These are phyloP conservation scores for Alternaria sp. DNA, from an alignment of 2,329 filamentous ascomycete species.

Conservation along the genomic window DNA sequence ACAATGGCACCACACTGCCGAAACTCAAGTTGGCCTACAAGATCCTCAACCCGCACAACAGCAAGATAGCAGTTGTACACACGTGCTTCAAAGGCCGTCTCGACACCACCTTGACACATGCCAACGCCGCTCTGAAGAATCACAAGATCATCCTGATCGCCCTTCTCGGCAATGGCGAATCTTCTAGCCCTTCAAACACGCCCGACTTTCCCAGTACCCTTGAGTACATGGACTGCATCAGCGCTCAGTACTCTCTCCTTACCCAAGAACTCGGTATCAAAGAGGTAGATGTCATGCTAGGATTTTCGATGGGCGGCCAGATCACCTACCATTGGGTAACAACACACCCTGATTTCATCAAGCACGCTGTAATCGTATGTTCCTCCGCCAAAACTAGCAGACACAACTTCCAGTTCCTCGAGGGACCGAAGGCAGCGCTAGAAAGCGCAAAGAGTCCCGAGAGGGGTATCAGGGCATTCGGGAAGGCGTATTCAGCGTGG, in stretches of 20 bases:
- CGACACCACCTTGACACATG: slow-evolving; percentile 57
- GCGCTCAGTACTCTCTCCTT: slow-evolving; percentile 56
- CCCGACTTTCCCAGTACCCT: slow-evolving; percentile 54
- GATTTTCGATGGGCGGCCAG: slow-evolving; percentile 65
- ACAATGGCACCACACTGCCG: slow-evolving; percentile 23
- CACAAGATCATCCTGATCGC: slow-evolving; percentile 61
- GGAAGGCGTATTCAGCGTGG: slow-evolving; percentile 50
- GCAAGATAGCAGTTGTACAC: slow-evolving; percentile 52
- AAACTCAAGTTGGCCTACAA: slow-evolving; percentile 28
- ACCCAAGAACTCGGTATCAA: slow-evolving; percentile 51
- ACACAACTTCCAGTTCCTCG: slow-evolving; percentile 64
- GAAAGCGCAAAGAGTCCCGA: slow-evolving; percentile 51
- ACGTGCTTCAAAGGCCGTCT: slow-evolving; percentile 64
- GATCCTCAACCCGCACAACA: slow-evolving; percentile 30
- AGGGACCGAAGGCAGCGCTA: slow-evolving; percentile 60
- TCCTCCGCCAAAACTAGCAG: slow-evolving; percentile 58
- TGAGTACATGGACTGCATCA: slow-evolving; percentile 60
- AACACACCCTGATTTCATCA: slow-evolving; percentile 56
- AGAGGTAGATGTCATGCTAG: slow-evolving; percentile 57
- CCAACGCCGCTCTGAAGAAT: slow-evolving; percentile 50
- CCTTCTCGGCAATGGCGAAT: slow-evolving; percentile 62
- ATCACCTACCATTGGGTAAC: slow-evolving; percentile 61
- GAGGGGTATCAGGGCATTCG: slow-evolving; percentile 45
- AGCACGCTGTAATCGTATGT: slow-evolving; percentile 56
- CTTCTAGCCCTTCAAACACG: slow-evolving; percentile 60